Conservation (phyloP, 495 filamentous ascomycete genomes). For the Acidiella bohemica region DNA sequence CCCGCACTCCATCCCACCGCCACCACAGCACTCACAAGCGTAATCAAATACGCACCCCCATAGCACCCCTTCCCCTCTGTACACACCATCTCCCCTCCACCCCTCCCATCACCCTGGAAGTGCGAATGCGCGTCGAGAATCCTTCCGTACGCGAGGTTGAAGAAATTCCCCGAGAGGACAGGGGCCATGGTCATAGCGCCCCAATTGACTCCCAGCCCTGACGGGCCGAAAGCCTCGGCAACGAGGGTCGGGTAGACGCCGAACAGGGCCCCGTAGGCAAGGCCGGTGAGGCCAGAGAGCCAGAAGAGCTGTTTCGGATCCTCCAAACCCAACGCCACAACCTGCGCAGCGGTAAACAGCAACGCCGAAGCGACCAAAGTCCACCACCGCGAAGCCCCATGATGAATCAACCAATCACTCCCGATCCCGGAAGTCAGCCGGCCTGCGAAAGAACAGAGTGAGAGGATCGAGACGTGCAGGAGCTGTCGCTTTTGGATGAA, state of each 20-base stretch:
- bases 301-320: slow-evolving; percentile 67
- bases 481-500: slow-evolving; percentile 77
- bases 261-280: slow-evolving; percentile 90
- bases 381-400: slow-evolving; percentile 72
- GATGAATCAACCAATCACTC: slow-evolving; percentile 76
- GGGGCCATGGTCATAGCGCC: slow-evolving; percentile 84
- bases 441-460: slow-evolving; percentile 69
- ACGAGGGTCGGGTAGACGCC: slow-evolving; percentile 88
- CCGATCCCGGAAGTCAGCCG: slow-evolving; percentile 73
- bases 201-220: slow-evolving; percentile 61
- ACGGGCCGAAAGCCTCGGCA: slow-evolving; percentile 80
- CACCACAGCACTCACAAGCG: slow-evolving; percentile 57
- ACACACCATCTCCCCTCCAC: slow-evolving; percentile 60
- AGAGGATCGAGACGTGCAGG: slow-evolving; percentile 86
- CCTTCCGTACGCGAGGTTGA: slow-evolving; percentile 75
- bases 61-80: slow-evolving; percentile 72
- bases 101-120: slow-evolving; percentile 49
- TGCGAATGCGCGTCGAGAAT: slow-evolving; percentile 72
- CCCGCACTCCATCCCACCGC: slow-evolving; percentile 58
- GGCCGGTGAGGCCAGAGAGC: slow-evolving; percentile 70
- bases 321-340: slow-evolving; percentile 61
- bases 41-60: slow-evolving; percentile 64
- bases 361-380: slow-evolving; percentile 63
- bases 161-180: slow-evolving; percentile 73
- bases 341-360: slow-evolving; percentile 69